Evolutionary conservation across 371 early-diverging fungal genomes (phyloP).

Genomic region (Mucor plumbeus): DNA sequence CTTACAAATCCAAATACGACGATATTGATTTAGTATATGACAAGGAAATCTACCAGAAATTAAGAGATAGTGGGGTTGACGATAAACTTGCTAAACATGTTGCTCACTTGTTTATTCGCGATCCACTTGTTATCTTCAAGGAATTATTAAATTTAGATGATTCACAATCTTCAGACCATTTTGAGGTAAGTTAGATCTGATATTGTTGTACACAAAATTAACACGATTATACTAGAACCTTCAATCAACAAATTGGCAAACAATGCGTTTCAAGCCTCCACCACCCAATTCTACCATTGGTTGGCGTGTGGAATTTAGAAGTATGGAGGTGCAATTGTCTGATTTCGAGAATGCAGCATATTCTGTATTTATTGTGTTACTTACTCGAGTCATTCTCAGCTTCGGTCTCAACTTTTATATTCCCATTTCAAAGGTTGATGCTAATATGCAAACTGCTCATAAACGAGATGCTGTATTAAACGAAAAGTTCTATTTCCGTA

Average conservation of each 20-base stretch:
- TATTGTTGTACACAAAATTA: too few species aligned
- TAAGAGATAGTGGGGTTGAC: slow-evolving; percentile 84
- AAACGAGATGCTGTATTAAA: slow-evolving; percentile 81
- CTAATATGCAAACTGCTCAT: slow-evolving; percentile 94
- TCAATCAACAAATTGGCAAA: slow-evolving; percentile 99
- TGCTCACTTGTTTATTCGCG: slow-evolving; percentile 97
- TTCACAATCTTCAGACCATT: slow-evolving; percentile 86
- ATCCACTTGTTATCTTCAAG: slow-evolving; percentile 95
- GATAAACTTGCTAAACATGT: slow-evolving; percentile 92
- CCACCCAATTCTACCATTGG: slow-evolving; percentile 87
- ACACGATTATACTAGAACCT: slow-evolving; percentile 70
- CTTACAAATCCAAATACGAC: slow-evolving; percentile 91
- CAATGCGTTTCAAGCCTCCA: slow-evolving; percentile 98
- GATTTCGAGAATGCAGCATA: slow-evolving; percentile 99
- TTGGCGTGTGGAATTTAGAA: slow-evolving; percentile 99
- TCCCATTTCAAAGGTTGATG: slow-evolving; percentile 94
- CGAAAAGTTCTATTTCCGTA: slow-evolving; percentile 91
- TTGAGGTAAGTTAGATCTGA: slow-evolving; percentile 69
- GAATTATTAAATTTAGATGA: slow-evolving; percentile 92
- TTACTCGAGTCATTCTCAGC: slow-evolving; percentile 90
- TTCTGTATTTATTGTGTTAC: slow-evolving; percentile 90
- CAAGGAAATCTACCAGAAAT: slow-evolving; percentile 72
- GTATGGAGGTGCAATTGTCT: slow-evolving; percentile 98
- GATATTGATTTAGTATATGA: slow-evolving; percentile 91
- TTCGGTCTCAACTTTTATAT: slow-evolving; percentile 96